phyloP scores from a whole-genome alignment of 441 rosid species.

The Arabidopsis lyrata region DNA sequence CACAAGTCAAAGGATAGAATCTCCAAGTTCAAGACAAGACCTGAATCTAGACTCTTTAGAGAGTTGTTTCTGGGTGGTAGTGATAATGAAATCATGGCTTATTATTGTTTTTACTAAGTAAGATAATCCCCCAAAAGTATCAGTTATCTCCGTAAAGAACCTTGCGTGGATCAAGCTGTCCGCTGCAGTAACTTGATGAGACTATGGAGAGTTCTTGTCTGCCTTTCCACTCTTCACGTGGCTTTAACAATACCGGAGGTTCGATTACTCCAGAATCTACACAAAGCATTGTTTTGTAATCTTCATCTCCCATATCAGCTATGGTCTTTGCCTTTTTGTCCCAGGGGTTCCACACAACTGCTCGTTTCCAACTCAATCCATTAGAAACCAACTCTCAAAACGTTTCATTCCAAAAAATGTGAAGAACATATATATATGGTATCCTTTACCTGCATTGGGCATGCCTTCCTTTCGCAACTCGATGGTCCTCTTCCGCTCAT shows the following conservation, averaged over 20 bases:
- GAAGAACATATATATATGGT: not conserved
- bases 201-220: constrained; percentile 86
- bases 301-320: constrained; percentile 84
- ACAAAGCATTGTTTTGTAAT: constrained; percentile 82
- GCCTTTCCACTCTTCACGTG: constrained; percentile 90
- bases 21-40: constrained; percentile 25
- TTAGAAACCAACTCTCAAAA: constrained; percentile 23
- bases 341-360: constrained; percentile 98
- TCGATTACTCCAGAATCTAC: constrained; percentile 89
- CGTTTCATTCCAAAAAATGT: not conserved
- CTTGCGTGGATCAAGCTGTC: constrained; percentile 86
- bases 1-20: constrained; percentile 14
- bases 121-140: constrained; percentile 21
- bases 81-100: constrained; percentile 33
- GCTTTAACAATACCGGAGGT: constrained; percentile 69
- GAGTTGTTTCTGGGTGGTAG: not conserved
- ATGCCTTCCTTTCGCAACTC: constrained; percentile 71
- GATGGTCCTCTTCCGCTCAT: constrained; percentile 72
- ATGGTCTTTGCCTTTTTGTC: constrained; percentile 80
- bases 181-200: constrained; percentile 92
- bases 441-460: constrained; percentile 63
- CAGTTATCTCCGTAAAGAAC: constrained; percentile 70
- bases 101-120: constrained; percentile 29
- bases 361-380: constrained; percentile 33
- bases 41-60: constrained; percentile 11